Conservation (phyloP, 1,139 yeast species). For the Kluyveromyces sp. region DNA sequence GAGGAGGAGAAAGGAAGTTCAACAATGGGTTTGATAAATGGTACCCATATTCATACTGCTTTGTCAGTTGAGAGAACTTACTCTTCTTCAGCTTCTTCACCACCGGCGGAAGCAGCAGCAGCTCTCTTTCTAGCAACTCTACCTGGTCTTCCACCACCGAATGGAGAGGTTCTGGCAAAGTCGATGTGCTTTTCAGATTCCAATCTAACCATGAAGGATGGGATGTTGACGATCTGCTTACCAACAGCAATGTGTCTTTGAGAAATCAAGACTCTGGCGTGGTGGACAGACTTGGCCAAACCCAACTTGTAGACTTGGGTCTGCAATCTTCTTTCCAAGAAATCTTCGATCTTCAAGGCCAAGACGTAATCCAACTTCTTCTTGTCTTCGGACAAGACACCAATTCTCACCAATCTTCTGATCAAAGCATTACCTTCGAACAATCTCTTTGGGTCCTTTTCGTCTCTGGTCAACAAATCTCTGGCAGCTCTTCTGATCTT, state of each 20-base stretch:
- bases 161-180: slow-evolving; percentile 98
- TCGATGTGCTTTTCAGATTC: slow-evolving; percentile 99
- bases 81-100: slow-evolving; percentile 55
- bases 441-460: slow-evolving; percentile 99
- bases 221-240: slow-evolving; percentile 97
- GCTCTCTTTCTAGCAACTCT: slow-evolving; percentile 98
- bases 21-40: too few species aligned
- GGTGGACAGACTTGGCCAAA: slow-evolving; percentile 99
- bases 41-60: neutral
- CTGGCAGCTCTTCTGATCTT: slow-evolving; percentile 99
- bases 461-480: slow-evolving; percentile 99
- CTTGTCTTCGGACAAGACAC: slow-evolving; percentile 98
- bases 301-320: slow-evolving; percentile 99
- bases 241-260: slow-evolving; percentile 99
- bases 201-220: slow-evolving; percentile 99
- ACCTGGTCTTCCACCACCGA: slow-evolving; percentile 99
- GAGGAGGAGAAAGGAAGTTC: too few species aligned
- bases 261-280: slow-evolving; percentile 97
- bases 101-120: slow-evolving; percentile 53
- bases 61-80: slow-evolving; percentile 19
- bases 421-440: slow-evolving; percentile 99
- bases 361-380: slow-evolving; percentile 99
- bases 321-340: slow-evolving; percentile 99
- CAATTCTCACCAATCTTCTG: slow-evolving; percentile 96
- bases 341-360: slow-evolving; percentile 97